phyloP scores from a whole-genome alignment of 208 protist species.

The Acanthamoeba triangularis region DNA sequence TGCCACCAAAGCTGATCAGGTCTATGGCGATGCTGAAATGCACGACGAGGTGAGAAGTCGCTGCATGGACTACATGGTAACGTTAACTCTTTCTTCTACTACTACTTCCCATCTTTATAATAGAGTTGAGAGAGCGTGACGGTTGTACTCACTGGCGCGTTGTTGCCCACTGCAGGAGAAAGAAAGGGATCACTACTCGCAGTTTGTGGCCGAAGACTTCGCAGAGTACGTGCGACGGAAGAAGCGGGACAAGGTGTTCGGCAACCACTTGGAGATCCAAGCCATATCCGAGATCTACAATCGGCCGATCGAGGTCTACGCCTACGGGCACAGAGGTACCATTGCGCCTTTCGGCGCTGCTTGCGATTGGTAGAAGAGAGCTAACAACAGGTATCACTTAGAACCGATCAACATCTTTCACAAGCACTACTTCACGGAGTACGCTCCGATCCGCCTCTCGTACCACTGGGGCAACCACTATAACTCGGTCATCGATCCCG shows the following conservation, averaged over 20 bases:
- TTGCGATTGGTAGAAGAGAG: background rate
- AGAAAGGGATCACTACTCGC: constrained; percentile 79
- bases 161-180: constrained; percentile 10
- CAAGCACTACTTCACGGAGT: constrained; percentile 27
- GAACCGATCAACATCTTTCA: constrained; percentile 89
- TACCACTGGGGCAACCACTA: constrained; percentile 87
- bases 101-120: background rate
- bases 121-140: background rate
- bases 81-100: background rate
- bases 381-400: background rate
- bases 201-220: constrained; percentile 79
- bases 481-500: constrained; percentile 83
- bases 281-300: constrained; percentile 87
- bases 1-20: constrained; percentile 81
- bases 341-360: background rate
- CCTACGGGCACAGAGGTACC: constrained; percentile 42
- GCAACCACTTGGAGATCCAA: constrained; percentile 89
- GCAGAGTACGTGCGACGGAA: constrained; percentile 72
- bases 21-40: constrained; percentile 88
- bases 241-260: constrained; percentile 77
- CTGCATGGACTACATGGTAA: constrained; percentile 86
- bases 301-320: constrained; percentile 85
- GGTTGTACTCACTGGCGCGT: background rate
- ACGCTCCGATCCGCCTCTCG: constrained; percentile 81
- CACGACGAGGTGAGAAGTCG: constrained; percentile 81